Evolutionary conservation across 169 alveolate species (phyloP).

Genomic region (Neospora caninum): DNA sequence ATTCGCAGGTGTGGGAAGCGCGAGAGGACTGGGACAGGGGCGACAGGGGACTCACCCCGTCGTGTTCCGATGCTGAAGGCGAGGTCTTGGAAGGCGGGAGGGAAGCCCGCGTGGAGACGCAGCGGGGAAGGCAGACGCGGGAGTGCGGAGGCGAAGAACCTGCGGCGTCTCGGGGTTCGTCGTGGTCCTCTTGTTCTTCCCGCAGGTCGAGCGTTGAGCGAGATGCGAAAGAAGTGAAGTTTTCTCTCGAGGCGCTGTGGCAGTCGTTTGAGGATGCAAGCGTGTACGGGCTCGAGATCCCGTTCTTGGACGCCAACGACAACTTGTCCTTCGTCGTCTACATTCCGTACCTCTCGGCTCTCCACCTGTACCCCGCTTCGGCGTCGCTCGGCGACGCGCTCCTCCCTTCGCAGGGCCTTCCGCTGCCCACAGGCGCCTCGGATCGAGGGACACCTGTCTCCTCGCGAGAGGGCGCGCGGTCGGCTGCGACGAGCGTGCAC

Average conservation of each 20-base stretch:
- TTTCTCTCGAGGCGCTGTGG: constrained; percentile 28
- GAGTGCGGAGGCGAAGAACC: neutral
- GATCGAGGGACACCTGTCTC: neutral
- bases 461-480: neutral
- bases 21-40: neutral
- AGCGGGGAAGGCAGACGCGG: neutral
- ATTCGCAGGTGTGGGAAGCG: neutral
- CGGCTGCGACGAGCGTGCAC: too few species aligned
- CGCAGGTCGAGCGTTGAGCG: neutral
- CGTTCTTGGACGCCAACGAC: constrained; percentile 35
- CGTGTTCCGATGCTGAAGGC: too few species aligned
- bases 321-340: constrained; percentile 32
- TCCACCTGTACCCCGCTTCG: constrained; percentile 49
- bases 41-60: too few species aligned
- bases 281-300: constrained; percentile 43
- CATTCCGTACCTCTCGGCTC: constrained; percentile 52
- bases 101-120: neutral
- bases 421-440: neutral
- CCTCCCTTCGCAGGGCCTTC: neutral
- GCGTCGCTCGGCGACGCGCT: neutral
- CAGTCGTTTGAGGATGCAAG: constrained; percentile 46
- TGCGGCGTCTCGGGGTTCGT: neutral
- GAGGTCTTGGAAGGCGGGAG: too few species aligned
- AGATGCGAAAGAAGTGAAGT: neutral
- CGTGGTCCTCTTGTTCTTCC: neutral